phyloP scores from a whole-genome alignment of 371 early-diverging fungal genomes.

The Circinella umbellata region DNA sequence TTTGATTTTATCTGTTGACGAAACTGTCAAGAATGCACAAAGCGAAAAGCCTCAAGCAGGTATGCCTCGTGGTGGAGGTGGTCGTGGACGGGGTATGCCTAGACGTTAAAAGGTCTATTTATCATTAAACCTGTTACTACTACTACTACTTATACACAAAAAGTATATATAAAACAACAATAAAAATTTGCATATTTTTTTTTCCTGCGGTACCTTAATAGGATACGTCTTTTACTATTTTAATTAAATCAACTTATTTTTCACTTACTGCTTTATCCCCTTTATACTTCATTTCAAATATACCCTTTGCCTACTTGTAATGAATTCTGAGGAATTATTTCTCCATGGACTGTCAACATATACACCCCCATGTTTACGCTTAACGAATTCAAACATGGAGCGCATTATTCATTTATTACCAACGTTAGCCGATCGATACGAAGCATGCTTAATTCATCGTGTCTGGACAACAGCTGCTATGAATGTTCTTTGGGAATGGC shows the following conservation, averaged over 20 bases:
- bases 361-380: neutral
- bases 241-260: no score
- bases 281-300: neutral
- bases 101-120: constrained; percentile 47
- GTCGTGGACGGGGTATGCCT: constrained; percentile 69
- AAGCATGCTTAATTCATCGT: constrained; percentile 37
- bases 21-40: constrained; percentile 86
- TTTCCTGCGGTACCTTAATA: no score
- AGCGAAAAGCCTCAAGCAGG: constrained; percentile 68
- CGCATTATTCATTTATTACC: constrained; percentile 35
- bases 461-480: constrained; percentile 42
- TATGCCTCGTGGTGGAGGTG: constrained; percentile 52
- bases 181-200: constrained; percentile 2
- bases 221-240: no score
- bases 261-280: neutral
- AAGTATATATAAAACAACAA: constrained; percentile 2
- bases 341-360: neutral
- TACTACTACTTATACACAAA: neutral
- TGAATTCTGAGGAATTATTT: constrained; percentile 3
- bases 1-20: constrained; percentile 94
- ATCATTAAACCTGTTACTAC: no score
- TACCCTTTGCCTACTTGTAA: neutral
- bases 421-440: constrained; percentile 31
- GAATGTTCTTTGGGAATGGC: constrained; percentile 38
- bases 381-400: constrained; percentile 31